Base-by-base conservation (phyloP, 129 eudicot species). In the Pittosporum tobira region DNA sequence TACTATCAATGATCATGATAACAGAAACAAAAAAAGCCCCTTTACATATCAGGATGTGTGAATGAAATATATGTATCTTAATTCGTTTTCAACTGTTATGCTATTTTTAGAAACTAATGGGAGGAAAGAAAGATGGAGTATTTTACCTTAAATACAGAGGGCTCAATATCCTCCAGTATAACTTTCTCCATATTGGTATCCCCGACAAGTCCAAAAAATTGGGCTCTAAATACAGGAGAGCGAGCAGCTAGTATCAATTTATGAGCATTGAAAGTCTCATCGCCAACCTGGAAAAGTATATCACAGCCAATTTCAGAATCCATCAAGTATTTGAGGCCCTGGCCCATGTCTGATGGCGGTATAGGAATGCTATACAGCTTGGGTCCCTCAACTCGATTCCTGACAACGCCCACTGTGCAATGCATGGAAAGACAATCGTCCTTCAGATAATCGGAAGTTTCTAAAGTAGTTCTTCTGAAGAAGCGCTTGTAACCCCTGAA, bases 401-500 rank as follows among this genome's bases (percentile, higher is more conserved):
- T 59, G 20, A 68, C 73, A 57, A 68, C 73, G 29, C 73, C 73
- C 15, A 68, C 73, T 13, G 66, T 68, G 59, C 73, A 68, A 40
- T 48, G 20, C 58, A 68, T 18, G 15, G 11, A 10, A 20, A 68
- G 66, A 51, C 59, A 34, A 18, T 68, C 66, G 12, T 68, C 51
- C 38, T 49, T 58, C 27, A 68, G 3, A 42, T 28, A 68, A 4
- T 30, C 51, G 0, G 65, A 68, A 20, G 8, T n/a, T 34, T 68
- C 73, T 9, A 68, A n/a, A 11, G n/a, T 6, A 4, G 48, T 0
- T 24, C 65, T 47, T 36, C 59, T 58, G 28, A 57, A 57, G 24
- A 68, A 68, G 22, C 66, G 65, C 59, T 68, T 68, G 66, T 57
- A 68, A 23, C 73, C 66, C 66, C 73, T n/a, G n/a, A n/a, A n/a